A percentile compares a stretch with the other conserved stretches of the same genome.
Evolutionary conservation across 2,329 filamentous ascomycete genomes (phyloP).

Genomic region (Colletotrichum shisoi): DNA sequence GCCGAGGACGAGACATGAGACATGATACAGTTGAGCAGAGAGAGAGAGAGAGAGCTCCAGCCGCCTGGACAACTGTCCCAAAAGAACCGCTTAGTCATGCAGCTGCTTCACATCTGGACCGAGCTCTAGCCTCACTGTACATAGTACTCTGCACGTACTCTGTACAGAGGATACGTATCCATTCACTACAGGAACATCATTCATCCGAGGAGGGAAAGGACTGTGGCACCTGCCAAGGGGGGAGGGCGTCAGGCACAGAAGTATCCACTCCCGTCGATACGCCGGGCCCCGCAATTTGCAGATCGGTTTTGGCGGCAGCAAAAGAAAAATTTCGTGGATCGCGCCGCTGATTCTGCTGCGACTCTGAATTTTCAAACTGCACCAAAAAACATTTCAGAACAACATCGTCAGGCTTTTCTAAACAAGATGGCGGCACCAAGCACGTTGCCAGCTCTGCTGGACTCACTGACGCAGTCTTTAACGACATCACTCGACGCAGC

Average conservation of each 20-base stretch:
- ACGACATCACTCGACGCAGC: constrained; percentile 72
- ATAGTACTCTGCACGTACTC: too few relatives aligned
- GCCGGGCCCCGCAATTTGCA: constrained; percentile 26
- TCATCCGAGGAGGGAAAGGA: not conserved
- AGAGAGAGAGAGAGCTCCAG: constrained; percentile 9
- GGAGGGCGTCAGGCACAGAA: not conserved
- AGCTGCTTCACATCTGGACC: not conserved
- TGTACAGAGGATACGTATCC: too few relatives aligned
- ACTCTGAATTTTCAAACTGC: constrained; percentile 4
- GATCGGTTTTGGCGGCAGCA: constrained; percentile 24
- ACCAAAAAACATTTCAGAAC: not conserved
- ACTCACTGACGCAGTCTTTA: constrained; percentile 66
- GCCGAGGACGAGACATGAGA: too few relatives aligned
- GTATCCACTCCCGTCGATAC: constrained; percentile 11
- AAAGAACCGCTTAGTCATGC: constrained; percentile 32
- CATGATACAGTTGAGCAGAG: not conserved
- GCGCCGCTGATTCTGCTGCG: constrained; percentile 10
- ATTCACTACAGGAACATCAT: constrained; percentile 10
- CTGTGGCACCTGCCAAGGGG: not conserved
- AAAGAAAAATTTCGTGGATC: constrained; percentile 33
- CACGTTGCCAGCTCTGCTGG: constrained; percentile 59
- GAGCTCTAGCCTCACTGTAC: constrained; percentile 2
- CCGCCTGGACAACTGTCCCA: constrained; percentile 38
- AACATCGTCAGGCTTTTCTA: constrained; percentile 27
- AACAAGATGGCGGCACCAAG: constrained; percentile 57